A percentile compares a stretch with the other conserved stretches of the same genome.
Conservation (phyloP, 1,139 yeast species). For the Eremothecium gossypii region DNA sequence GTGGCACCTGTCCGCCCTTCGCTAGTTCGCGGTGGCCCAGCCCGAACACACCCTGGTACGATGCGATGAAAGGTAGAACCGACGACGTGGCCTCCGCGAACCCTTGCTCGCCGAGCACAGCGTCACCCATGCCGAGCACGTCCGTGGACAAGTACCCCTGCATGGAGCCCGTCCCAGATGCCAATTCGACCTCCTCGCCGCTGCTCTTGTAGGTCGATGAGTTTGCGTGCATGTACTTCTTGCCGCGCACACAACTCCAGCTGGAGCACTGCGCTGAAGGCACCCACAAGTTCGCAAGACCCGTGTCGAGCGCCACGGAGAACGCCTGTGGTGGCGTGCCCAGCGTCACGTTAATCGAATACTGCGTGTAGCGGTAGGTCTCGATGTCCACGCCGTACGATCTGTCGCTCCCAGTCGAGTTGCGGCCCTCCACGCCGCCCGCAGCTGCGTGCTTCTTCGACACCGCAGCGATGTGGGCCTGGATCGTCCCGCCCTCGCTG, state of each 20-base stretch:
- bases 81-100: constrained; percentile 87
- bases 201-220: constrained; percentile 78
- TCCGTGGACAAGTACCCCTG: constrained; percentile 90
- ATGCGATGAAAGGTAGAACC: constrained; percentile 91
- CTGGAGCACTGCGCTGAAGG: constrained; percentile 85
- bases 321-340: not conserved
- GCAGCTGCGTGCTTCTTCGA: too few relatives aligned
- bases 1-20: constrained; percentile 83
- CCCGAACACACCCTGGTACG: constrained; percentile 94
- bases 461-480: too few relatives aligned
- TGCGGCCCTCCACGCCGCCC: too few relatives aligned
- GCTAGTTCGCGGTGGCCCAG: constrained; percentile 79
- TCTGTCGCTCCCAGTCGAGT: too few relatives aligned
- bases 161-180: constrained; percentile 86
- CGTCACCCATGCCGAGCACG: constrained; percentile 68
- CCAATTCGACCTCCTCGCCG: constrained; percentile 76
- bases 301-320: not conserved
- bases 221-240: constrained; percentile 73
- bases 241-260: constrained; percentile 88
- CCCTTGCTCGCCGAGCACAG: constrained; percentile 75
- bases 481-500: too few relatives aligned
- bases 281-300: not conserved
- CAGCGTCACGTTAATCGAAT: not conserved
- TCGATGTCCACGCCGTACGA: too few relatives aligned
- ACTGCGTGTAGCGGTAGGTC: not conserved